Base-by-base conservation (phyloP, 768 basidiomycete species). In the Macrolepiota albuminosa region DNA sequence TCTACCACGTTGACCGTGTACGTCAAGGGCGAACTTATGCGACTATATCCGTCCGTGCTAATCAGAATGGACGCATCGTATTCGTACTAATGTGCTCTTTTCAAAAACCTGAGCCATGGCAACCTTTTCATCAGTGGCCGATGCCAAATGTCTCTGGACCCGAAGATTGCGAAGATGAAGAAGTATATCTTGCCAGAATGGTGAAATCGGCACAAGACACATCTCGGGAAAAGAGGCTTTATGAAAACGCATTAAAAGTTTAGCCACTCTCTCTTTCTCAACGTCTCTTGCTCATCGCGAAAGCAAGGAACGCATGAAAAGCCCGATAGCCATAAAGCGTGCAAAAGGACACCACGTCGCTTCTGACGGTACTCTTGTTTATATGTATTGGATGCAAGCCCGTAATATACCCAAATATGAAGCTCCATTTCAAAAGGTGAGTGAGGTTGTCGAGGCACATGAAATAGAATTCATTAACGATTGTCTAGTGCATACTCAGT, bases 371-470 rank as follows among this genome's bases (percentile, higher is more conserved):
- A 73, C 72, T 21, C 70, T 80, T 33, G 76, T 77, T 18, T 80
- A 79, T 57, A 84, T 86, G 81, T 89, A 84, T 66, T 94, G 91
- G 92, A 89, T 91, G 87, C 83, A 85, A 68, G 86, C 90, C 3
- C 80, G 82, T 61, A 80, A 84, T 62, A 78, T 85, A 58, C 85
- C 87, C 1, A 77, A 80, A 64, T 89, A 89, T 68, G 85, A 84
- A 46, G 69, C 84, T 4, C 81, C 84, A 24, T 93, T 88, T 70
- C 91, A 93, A 66, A 93, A 92, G 75, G 91, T 87, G 54, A 53
- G 70, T 4, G 10, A 42, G 16, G 7, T 18, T 2, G 21, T 33
- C 9, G 40, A 29, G n/a, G 33, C 21, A 16, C 21, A 8, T 29
- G 2, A 36, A 9, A 29, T 6, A 9, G 2, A 33, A 21, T 4